phyloP scores from a whole-genome alignment of 352 stramenopile genomes.

The Phytophthora fragariaefolia region DNA sequence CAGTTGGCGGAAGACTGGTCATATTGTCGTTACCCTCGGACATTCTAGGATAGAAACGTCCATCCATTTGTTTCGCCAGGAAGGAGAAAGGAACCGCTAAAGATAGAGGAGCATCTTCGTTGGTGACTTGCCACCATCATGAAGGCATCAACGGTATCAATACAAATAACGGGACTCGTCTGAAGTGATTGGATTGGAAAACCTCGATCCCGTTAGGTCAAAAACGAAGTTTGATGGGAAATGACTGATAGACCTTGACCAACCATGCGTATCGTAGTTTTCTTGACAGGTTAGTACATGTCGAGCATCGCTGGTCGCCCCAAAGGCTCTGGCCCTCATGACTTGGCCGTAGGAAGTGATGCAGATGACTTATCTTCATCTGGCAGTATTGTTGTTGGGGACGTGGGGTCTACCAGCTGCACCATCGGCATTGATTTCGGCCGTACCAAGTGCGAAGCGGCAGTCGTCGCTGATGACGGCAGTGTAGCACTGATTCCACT shows the following conservation, averaged over 20 bases:
- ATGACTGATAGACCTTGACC: conserved; percentile 21
- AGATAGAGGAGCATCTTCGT: conserved; percentile 23
- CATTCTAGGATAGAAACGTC: conserved; percentile 22
- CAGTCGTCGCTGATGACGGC: conserved; percentile 24
- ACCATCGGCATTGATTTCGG: conserved; percentile 41
- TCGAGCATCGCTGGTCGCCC: neutral
- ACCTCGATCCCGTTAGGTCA: neutral
- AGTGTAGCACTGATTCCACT: conserved; percentile 28
- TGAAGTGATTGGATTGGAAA: neutral
- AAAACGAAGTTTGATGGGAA: conserved; percentile 25
- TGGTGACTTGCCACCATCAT: no score
- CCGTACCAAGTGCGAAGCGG: conserved; percentile 34
- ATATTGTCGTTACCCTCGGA: conserved; percentile 33
- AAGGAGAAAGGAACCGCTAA: conserved; percentile 10
- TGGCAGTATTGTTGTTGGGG: conserved; percentile 3
- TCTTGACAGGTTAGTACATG: conserved; percentile 1
- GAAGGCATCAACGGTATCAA: neutral
- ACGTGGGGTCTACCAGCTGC: neutral
- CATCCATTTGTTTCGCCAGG: conserved; percentile 17
- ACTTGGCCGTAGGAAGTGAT: conserved; percentile 5
- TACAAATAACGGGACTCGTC: neutral
- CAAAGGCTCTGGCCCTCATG: conserved; percentile 20
- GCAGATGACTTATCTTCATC: conserved; percentile 5
- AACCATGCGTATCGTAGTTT: neutral
- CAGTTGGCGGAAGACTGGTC: conserved; percentile 22